phyloP scores from a whole-genome alignment of 768 basidiomycete genomes.

The Guyanaporus albipodus region DNA sequence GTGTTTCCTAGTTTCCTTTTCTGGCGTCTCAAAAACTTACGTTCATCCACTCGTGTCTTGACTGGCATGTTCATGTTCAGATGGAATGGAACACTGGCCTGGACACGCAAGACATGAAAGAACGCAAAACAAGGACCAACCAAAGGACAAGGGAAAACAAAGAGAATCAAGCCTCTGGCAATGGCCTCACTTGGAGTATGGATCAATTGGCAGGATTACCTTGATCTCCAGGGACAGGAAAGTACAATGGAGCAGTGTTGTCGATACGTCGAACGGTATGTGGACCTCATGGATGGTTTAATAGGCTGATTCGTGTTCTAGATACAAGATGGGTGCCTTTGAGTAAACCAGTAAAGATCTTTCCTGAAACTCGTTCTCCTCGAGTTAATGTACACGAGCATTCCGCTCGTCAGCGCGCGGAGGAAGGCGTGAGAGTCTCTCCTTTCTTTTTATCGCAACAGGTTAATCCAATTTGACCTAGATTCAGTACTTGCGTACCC shows the following conservation, averaged over 20 bases:
- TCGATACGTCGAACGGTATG: constrained; percentile 28
- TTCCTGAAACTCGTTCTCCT: constrained; percentile 53
- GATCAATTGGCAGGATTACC: constrained; percentile 54
- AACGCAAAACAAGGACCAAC: constrained; percentile 23
- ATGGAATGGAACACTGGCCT: constrained; percentile 82
- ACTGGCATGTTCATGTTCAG: constrained; percentile 20
- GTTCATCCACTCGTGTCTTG: background rate
- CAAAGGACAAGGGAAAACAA: constrained; percentile 7
- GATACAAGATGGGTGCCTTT: constrained; percentile 31
- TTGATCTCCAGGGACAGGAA: constrained; percentile 42
- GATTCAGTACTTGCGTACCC: constrained; percentile 69
- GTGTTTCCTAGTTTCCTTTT: constrained; percentile 26
- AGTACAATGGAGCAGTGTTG: constrained; percentile 51
- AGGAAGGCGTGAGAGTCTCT: constrained; percentile 55
- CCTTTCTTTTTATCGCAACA: background rate
- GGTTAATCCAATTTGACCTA: constrained; percentile 26
- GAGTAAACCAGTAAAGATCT: constrained; percentile 41
- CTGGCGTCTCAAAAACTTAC: constrained; percentile 9
- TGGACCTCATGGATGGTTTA: background rate
- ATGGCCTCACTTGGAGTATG: constrained; percentile 56
- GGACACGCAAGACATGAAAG: constrained; percentile 40
- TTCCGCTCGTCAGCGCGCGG: constrained; percentile 47
- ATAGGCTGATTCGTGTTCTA: constrained; percentile 16
- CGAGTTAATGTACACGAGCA: constrained; percentile 28
- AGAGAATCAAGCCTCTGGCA: constrained; percentile 32